These are phyloP conservation scores for Neurospora sp. DNA, from an alignment of 495 filamentous ascomycete genomes.

Conservation along the genomic window DNA sequence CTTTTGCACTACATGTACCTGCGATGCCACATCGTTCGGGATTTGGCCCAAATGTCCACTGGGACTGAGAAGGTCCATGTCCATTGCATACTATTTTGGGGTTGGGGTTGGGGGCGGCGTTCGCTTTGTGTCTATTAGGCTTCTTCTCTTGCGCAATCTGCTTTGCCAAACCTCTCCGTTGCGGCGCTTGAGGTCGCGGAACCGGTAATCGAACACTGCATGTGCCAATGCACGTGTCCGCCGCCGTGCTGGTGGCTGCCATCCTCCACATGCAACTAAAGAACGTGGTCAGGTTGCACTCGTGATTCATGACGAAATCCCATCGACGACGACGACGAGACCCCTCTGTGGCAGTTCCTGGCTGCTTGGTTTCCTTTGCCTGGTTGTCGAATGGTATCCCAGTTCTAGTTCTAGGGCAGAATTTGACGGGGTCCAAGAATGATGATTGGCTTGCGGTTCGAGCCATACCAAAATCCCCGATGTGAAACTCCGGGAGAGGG, in stretches of 20 bases:
- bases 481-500: background rate
- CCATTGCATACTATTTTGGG: background rate
- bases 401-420: background rate
- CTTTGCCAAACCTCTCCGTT: background rate
- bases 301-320: background rate
- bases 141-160: background rate
- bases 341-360: background rate
- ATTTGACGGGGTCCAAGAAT: background rate
- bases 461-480: conserved; percentile 5
- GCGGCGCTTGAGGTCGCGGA: background rate
- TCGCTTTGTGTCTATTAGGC: background rate
- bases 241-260: background rate
- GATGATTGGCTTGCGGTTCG: conserved; percentile 1
- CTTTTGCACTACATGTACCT: background rate
- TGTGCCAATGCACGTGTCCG: background rate
- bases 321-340: background rate
- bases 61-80: background rate
- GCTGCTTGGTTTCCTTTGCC: background rate
- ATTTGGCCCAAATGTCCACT: background rate
- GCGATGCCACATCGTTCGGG: background rate
- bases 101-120: background rate
- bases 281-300: background rate
- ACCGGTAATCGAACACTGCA: background rate
- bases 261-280: background rate
- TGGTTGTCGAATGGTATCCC: background rate